Evolutionary conservation across 306 rosid genomes (phyloP).

Genomic region (Dalbergia oliveri): DNA sequence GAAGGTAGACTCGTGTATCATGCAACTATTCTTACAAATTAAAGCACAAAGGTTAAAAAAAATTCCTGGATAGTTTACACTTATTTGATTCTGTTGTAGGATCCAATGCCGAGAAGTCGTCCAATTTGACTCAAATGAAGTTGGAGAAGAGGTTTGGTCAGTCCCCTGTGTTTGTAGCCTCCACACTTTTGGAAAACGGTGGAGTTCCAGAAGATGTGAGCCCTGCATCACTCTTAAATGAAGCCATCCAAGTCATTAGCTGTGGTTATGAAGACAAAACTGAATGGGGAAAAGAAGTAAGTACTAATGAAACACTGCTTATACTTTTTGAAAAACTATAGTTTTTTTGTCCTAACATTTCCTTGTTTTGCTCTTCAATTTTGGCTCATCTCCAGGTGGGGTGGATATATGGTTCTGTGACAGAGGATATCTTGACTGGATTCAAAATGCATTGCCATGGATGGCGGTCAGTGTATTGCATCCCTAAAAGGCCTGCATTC

Average conservation of each 20-base stretch:
- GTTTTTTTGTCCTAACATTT: constrained; percentile 23
- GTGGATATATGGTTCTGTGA: constrained; percentile 98
- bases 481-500: constrained; percentile 90
- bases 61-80: neutral
- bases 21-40: neutral
- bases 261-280: constrained; percentile 98
- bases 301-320: constrained; percentile 8
- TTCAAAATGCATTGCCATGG: constrained; percentile 99
- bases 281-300: constrained; percentile 98
- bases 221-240: constrained; percentile 86
- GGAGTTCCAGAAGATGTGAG: constrained; percentile 72
- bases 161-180: constrained; percentile 85
- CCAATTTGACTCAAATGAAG: constrained; percentile 67
- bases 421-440: constrained; percentile 98
- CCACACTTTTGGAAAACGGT: constrained; percentile 83
- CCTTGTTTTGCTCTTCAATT: neutral
- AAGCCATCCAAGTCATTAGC: constrained; percentile 95
- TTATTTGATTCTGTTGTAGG: constrained; percentile 58
- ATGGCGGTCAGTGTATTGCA: constrained; percentile 97
- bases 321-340: neutral
- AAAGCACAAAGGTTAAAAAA: neutral
- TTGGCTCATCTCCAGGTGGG: constrained; percentile 73
- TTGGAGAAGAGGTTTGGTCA: constrained; percentile 94
- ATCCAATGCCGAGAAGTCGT: constrained; percentile 53
- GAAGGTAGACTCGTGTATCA: constrained; percentile 59